These are phyloP conservation scores for Parachlorella kessleri DNA, from an alignment of 139 green algal genomes.

Conservation along the genomic window DNA sequence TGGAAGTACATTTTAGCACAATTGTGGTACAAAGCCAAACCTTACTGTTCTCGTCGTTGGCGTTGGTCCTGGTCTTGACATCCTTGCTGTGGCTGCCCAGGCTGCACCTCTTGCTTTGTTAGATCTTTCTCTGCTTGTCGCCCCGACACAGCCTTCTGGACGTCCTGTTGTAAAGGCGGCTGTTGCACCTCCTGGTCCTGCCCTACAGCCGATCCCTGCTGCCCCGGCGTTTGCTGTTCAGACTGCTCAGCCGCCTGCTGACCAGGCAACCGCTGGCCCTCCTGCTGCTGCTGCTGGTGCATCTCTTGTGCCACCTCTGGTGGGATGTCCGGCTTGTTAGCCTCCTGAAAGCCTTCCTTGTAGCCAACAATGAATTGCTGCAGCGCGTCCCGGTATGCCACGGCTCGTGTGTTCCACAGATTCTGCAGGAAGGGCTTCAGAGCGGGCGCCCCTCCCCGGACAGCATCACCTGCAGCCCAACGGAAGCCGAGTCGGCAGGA, in stretches of 20 bases:
- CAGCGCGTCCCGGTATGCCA: slow-evolving; percentile 51
- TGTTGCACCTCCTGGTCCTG: neutral
- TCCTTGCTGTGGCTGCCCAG: no score
- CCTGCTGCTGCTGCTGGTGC: neutral
- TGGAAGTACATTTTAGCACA: no score
- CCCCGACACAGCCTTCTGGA: neutral
- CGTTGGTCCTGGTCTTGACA: no score
- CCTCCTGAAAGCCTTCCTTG: slow-evolving; percentile 38
- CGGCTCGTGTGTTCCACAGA: slow-evolving; percentile 45
- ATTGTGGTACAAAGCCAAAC: no score
- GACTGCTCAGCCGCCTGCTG: neutral
- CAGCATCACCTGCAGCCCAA: slow-evolving; percentile 19
- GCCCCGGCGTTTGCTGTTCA: neutral
- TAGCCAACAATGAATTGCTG: slow-evolving; percentile 59
- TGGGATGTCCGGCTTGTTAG: slow-evolving; percentile 16
- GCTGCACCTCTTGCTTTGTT: no score
- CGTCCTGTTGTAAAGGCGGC: neutral
- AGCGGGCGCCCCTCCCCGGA: slow-evolving; percentile 20
- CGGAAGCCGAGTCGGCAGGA: no score
- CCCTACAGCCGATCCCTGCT: neutral
- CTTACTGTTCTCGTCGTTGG: no score
- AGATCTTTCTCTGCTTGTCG: neutral
- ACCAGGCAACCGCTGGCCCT: neutral
- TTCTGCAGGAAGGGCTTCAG: slow-evolving; percentile 45
- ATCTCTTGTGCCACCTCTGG: slow-evolving; percentile 11